Evolutionary conservation across 2,329 filamentous ascomycete genomes (phyloP).

Genomic region (Fonsecaea nubica): DNA sequence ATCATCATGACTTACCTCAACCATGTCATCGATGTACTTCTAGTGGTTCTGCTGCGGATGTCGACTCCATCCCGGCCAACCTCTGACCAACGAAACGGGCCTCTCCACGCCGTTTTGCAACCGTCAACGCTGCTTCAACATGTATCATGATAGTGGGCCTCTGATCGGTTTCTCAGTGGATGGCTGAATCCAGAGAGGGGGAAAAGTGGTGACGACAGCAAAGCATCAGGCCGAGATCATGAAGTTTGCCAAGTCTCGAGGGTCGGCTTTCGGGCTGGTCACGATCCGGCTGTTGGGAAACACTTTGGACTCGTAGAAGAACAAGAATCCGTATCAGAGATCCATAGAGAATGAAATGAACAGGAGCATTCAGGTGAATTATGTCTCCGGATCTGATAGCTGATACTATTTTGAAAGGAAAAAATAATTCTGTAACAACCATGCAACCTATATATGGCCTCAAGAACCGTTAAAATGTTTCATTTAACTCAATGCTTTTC

Average conservation of each 20-base stretch:
- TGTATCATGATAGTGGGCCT: neutral
- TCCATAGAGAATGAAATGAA: too few species aligned
- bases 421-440: neutral
- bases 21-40: too few species aligned
- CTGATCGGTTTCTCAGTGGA: conserved; percentile 2
- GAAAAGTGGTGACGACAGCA: conserved; percentile 16
- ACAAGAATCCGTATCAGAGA: too few species aligned
- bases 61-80: neutral
- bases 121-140: neutral
- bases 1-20: conserved; percentile 5
- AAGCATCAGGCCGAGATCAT: neutral
- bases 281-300: neutral
- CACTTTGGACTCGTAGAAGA: too few species aligned
- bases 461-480: neutral
- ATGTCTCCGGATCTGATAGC: too few species aligned
- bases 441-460: neutral
- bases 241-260: neutral
- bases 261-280: neutral
- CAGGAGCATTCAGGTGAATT: too few species aligned
- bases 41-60: neutral
- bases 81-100: neutral
- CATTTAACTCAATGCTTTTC: neutral
- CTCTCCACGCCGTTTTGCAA: neutral
- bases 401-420: too few species aligned
- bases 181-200: neutral